Evolutionary conservation across 768 basidiomycete species (phyloP).

Genomic region (Aureoboletus auriporus): DNA sequence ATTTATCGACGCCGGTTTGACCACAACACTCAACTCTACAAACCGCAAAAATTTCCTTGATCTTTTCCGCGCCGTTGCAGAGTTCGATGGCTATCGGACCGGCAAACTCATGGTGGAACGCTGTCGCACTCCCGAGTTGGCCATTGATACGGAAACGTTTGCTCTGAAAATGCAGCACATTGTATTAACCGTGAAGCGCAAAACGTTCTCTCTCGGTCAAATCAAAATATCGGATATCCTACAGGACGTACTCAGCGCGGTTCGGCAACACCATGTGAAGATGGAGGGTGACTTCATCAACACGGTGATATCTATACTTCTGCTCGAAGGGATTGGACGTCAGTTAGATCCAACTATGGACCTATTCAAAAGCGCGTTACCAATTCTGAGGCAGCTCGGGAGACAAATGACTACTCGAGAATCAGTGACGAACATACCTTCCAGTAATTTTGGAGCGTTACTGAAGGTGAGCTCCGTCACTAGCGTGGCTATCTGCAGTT

Average conservation of each 20-base stretch:
- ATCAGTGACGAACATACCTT: slow-evolving; percentile 55
- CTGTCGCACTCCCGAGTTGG: slow-evolving; percentile 86
- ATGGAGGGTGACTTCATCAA: slow-evolving; percentile 99
- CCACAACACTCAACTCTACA: slow-evolving; percentile 77
- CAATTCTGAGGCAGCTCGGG: slow-evolving; percentile 88
- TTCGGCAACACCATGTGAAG: slow-evolving; percentile 91
- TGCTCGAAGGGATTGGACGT: slow-evolving; percentile 94
- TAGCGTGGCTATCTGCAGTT: neutral
- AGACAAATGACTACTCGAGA: slow-evolving; percentile 84
- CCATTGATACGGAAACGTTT: slow-evolving; percentile 89
- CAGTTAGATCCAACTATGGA: slow-evolving; percentile 91
- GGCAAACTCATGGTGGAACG: slow-evolving; percentile 96
- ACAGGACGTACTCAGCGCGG: slow-evolving; percentile 80
- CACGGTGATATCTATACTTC: slow-evolving; percentile 89
- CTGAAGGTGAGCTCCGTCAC: slow-evolving; percentile 63
- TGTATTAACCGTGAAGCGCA: slow-evolving; percentile 88
- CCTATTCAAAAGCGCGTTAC: slow-evolving; percentile 91
- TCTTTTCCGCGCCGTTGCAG: slow-evolving; percentile 91
- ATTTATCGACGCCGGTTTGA: slow-evolving; percentile 94
- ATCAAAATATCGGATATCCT: slow-evolving; percentile 95
- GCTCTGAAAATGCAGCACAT: slow-evolving; percentile 98
- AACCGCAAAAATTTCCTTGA: slow-evolving; percentile 95
- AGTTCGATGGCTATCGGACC: slow-evolving; percentile 94
- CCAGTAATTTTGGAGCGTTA: slow-evolving; percentile 76
- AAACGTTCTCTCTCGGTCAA: slow-evolving; percentile 95